Evolutionary conservation across 345 rosid genomes (phyloP).

Genomic region (Eucalyptus leucophloia): DNA sequence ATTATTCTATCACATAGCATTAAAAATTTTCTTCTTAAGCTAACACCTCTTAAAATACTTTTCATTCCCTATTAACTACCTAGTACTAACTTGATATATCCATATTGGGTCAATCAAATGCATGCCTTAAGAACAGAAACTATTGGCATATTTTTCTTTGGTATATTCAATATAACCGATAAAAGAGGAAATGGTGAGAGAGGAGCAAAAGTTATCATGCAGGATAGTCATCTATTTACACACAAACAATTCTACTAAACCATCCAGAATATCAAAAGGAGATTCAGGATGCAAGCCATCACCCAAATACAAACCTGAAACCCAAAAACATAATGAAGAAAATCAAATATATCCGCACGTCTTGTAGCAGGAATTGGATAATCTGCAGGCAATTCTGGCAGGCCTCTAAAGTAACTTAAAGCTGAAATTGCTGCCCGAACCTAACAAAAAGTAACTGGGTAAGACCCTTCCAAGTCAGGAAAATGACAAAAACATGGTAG

Average conservation of each 20-base stretch:
- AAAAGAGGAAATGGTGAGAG: not conserved
- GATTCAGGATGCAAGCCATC: not conserved
- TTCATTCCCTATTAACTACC: not conserved
- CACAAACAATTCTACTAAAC: not conserved
- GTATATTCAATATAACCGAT: not conserved
- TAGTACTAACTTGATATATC: not conserved
- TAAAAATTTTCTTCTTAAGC: not conserved
- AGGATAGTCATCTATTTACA: not conserved
- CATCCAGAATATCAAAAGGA: not conserved
- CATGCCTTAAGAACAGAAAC: not conserved
- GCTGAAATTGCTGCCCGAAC: slow-evolving; percentile 76
- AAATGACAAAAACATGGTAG: not conserved
- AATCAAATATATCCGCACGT: slow-evolving; percentile 71
- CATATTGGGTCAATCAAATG: not conserved
- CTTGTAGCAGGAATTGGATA: slow-evolving; percentile 62
- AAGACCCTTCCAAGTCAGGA: not conserved
- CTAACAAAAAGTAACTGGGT: slow-evolving; percentile 14
- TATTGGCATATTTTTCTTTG: not conserved
- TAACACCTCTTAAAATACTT: not conserved
- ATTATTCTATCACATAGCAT: not conserved
- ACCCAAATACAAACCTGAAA: slow-evolving; percentile 62
- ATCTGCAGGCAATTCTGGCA: slow-evolving; percentile 67
- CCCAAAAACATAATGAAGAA: slow-evolving; percentile 82
- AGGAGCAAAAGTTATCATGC: not conserved
- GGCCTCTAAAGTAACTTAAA: slow-evolving; percentile 49